phyloP scores from a whole-genome alignment of 1,139 yeast species.

The Debaryomycetaceae sp. region DNA sequence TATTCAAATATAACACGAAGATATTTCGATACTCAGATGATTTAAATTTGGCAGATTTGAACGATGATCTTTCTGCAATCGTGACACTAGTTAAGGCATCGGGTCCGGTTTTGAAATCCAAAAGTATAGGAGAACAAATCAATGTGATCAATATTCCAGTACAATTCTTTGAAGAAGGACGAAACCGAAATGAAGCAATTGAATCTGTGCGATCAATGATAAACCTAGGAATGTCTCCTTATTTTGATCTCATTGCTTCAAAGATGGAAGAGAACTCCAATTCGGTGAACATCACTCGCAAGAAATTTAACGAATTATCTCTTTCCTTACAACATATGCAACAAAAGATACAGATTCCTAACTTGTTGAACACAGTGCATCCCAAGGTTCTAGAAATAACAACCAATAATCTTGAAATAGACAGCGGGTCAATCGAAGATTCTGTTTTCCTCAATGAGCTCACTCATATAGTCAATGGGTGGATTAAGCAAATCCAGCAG shows the following conservation, averaged over 20 bases:
- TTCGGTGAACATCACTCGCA: conserved; percentile 46
- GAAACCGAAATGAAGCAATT: conserved; percentile 27
- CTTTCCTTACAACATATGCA: conserved; percentile 67
- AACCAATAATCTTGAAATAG: conserved; percentile 21
- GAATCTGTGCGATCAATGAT: conserved; percentile 61
- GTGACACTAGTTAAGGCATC: conserved; percentile 46
- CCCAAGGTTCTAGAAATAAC: conserved; percentile 40
- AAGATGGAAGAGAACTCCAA: conserved; percentile 13
- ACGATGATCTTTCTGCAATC: conserved; percentile 10
- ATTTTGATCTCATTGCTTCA: conserved; percentile 28
- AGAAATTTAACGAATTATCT: conserved; percentile 68
- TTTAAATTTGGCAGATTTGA: conserved; percentile 5
- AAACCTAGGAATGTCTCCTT: conserved; percentile 41
- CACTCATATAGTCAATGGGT: conserved; percentile 63
- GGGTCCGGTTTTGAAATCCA: conserved; percentile 15
- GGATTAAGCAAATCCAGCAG: conserved; percentile 66
- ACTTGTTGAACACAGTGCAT: conserved; percentile 53
- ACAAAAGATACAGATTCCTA: conserved; percentile 67
- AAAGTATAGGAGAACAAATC: conserved; percentile 28
- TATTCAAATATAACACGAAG: conserved; percentile 7
- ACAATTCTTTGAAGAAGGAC: conserved; percentile 7
- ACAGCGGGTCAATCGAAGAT: conserved; percentile 38
- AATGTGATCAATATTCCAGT: conserved; percentile 36
- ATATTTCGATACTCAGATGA: conserved; percentile 8
- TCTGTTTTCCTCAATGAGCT: conserved; percentile 59